Evolutionary conservation across 2,329 filamentous ascomycete species (phyloP).

Genomic region (Coniochaeta prunicola): DNA sequence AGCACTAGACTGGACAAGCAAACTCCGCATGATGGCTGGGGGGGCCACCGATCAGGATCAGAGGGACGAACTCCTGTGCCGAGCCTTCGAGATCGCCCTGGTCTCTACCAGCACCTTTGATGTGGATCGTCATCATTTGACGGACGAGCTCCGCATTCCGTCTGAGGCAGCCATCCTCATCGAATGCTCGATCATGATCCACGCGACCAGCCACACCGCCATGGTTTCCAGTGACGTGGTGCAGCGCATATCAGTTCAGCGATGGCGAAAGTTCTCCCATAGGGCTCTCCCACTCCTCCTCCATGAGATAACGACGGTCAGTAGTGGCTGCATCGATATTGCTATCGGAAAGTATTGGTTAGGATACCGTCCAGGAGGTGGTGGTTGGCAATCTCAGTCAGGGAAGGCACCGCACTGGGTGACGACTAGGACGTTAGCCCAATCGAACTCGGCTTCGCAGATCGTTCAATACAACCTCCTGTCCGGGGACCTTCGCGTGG

Average conservation of each 20-base stretch:
- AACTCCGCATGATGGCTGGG: constrained; percentile 21
- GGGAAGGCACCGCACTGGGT: constrained; percentile 11
- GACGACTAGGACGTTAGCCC: constrained; percentile 7
- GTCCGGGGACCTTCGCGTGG: constrained; percentile 42
- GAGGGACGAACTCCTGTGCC: constrained; percentile 21
- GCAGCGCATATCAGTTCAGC: constrained; percentile 10
- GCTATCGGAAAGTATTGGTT: constrained; percentile 21
- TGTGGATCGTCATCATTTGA: constrained; percentile 24
- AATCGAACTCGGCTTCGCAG: constrained; percentile 5
- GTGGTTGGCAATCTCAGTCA: constrained; percentile 1
- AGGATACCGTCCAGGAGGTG: constrained; percentile 11
- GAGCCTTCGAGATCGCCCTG: constrained; percentile 30
- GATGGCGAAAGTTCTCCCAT: constrained; percentile 19
- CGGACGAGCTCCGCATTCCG: constrained; percentile 15
- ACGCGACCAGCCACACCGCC: constrained; percentile 17
- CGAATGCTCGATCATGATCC: constrained; percentile 19
- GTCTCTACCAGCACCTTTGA: constrained; percentile 37
- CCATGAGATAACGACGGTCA: constrained; percentile 3
- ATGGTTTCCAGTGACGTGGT: not conserved
- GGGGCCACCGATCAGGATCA: constrained; percentile 15
- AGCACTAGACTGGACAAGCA: constrained; percentile 25
- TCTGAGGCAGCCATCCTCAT: constrained; percentile 16
- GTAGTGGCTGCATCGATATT: constrained; percentile 14
- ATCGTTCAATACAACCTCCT: constrained; percentile 41
- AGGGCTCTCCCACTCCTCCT: constrained; percentile 10